Percentiles rank a stretch among this genome's conserved stretches.
phyloP scores from a whole-genome alignment of 768 basidiomycete genomes.

The Trametes maxima region DNA sequence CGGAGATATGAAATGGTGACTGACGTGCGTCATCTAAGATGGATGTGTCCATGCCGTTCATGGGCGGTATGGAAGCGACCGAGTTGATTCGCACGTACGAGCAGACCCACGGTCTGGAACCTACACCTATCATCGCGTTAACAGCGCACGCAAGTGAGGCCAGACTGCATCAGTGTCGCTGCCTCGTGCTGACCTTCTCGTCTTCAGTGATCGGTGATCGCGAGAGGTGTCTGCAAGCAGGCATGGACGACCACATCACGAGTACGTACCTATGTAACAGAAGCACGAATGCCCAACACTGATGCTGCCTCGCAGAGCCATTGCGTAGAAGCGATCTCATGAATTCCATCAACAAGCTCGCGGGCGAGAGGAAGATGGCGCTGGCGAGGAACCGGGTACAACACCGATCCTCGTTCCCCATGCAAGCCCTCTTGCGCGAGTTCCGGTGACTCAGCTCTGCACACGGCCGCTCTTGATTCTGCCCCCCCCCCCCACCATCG shows the following conservation, averaged over 20 bases:
- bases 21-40: constrained; percentile 52
- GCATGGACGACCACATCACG: constrained; percentile 83
- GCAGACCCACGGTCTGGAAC: constrained; percentile 62
- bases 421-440: constrained; percentile 23
- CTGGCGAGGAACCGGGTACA: constrained; percentile 22
- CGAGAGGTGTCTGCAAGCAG: constrained; percentile 75
- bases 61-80: constrained; percentile 99
- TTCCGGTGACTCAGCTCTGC: constrained; percentile 23
- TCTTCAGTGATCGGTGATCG: constrained; percentile 83
- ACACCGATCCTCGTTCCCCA: constrained; percentile 26
- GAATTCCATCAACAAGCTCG: constrained; percentile 81
- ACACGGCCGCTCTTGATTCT: not conserved
- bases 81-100: constrained; percentile 89
- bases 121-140: constrained; percentile 92
- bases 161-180: not conserved
- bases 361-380: constrained; percentile 53
- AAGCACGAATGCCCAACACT: constrained; percentile 7
- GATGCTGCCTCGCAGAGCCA: constrained; percentile 55
- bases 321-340: constrained; percentile 76
- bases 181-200: constrained; percentile 14
- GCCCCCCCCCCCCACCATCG: not conserved
- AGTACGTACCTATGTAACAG: constrained; percentile 49
- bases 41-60: constrained; percentile 98
- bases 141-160: constrained; percentile 93
- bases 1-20: no score